phyloP scores from a whole-genome alignment of 1,284 basidiomycete species.

The Schizopora paradoxa region DNA sequence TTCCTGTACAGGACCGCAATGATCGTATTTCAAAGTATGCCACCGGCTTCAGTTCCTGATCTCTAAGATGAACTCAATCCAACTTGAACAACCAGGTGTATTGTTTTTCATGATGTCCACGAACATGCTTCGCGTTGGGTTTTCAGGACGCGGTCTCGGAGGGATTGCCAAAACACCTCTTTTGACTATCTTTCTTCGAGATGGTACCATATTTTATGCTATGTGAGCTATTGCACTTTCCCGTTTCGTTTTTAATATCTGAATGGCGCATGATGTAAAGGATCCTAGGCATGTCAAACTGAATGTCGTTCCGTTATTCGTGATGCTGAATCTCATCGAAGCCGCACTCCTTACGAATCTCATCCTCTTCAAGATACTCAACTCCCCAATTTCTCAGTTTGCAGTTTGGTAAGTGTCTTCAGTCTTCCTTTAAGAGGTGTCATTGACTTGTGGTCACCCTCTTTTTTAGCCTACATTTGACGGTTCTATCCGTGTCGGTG shows the following conservation, averaged over 20 bases:
- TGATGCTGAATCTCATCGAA: too few relatives aligned
- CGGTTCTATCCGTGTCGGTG: constrained; percentile 3
- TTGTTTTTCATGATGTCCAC: constrained; percentile 6
- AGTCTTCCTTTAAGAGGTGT: too few relatives aligned
- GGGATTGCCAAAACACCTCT: constrained; percentile 2
- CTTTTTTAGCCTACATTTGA: background rate
- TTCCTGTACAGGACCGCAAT: background rate
- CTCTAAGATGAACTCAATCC: too few relatives aligned
- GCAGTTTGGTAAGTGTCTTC: constrained; percentile 8
- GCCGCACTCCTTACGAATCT: constrained; percentile 3
- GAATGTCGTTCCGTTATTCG: background rate
- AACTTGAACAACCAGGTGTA: too few relatives aligned
- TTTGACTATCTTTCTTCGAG: constrained; percentile 4
- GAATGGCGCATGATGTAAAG: too few relatives aligned
- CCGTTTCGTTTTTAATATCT: too few relatives aligned
- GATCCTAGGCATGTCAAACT: background rate
- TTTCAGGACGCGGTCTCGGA: too few relatives aligned
- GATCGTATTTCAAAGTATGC: constrained; percentile 6
- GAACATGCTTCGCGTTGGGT: constrained; percentile 3
- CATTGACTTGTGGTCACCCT: background rate
- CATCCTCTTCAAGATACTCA: constrained; percentile 4
- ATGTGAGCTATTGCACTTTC: too few relatives aligned
- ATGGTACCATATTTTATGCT: constrained; percentile 7
- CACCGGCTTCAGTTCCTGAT: too few relatives aligned
- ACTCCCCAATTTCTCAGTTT: constrained; percentile 5